Evolutionary conservation across 1,139 yeast species (phyloP).

Genomic region (Candida freyschussii): DNA sequence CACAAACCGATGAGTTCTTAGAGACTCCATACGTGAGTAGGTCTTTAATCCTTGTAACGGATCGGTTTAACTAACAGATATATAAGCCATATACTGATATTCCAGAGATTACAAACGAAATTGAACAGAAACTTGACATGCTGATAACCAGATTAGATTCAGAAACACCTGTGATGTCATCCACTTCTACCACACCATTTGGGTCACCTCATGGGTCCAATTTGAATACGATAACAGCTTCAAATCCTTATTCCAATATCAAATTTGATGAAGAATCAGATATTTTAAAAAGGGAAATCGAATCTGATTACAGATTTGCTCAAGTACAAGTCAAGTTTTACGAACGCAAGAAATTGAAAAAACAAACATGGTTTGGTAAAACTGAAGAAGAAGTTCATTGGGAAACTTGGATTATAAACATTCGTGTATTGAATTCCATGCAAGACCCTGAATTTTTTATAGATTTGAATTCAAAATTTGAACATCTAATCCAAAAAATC

Average conservation of each 20-base stretch:
- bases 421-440: constrained; percentile 27
- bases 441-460: constrained; percentile 7
- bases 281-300: constrained; percentile 1
- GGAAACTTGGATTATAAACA: constrained; percentile 45
- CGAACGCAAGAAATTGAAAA: constrained; percentile 29
- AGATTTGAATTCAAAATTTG: constrained; percentile 11
- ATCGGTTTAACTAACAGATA: too few relatives aligned
- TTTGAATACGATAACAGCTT: constrained; percentile 6
- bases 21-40: constrained; percentile 33
- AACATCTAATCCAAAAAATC: constrained; percentile 36
- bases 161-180: constrained; percentile 17
- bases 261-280: constrained; percentile 12
- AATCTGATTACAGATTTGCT: constrained; percentile 20
- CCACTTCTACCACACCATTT: constrained; percentile 21
- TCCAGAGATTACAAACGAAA: constrained; percentile 26
- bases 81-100: constrained; percentile 27
- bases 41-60: too few relatives aligned
- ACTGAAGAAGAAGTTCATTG: constrained; percentile 39
- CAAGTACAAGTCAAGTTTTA: constrained; percentile 32
- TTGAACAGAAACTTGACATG: constrained; percentile 26
- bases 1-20: constrained; percentile 40
- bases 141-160: constrained; percentile 24
- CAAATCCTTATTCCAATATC: constrained; percentile 18
- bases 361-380: constrained; percentile 37
- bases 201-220: constrained; percentile 20